These are phyloP conservation scores for Ajuga chamaepitys DNA, from an alignment of 257 asterid species.

Conservation along the genomic window DNA sequence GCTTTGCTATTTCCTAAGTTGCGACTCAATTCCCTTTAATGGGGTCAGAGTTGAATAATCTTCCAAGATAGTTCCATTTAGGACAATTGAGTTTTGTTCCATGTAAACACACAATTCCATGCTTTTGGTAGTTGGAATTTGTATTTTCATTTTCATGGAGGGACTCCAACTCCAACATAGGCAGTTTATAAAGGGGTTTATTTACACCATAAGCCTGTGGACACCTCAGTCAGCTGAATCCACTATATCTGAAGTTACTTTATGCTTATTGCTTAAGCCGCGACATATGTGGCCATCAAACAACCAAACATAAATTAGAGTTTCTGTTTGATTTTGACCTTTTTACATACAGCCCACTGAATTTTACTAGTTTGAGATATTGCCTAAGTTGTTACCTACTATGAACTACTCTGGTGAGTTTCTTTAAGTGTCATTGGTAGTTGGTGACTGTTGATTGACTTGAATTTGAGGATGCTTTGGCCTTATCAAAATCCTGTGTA, in stretches of 20 bases:
- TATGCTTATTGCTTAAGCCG: background rate
- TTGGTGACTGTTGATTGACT: background rate
- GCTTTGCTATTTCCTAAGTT: no score
- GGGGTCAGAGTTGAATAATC: background rate
- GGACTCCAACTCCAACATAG: no score
- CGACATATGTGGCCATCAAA: background rate
- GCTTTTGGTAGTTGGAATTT: background rate
- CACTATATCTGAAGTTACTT: background rate
- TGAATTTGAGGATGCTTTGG: background rate
- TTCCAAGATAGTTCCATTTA: background rate
- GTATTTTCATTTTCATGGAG: background rate
- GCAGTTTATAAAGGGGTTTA: no score
- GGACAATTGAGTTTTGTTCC: background rate
- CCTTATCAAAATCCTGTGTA: background rate
- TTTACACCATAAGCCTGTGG: background rate
- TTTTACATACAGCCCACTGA: no score
- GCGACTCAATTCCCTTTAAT: background rate
- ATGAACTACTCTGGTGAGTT: background rate
- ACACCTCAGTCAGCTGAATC: no score
- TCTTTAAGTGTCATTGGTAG: background rate
- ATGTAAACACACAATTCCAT: background rate
- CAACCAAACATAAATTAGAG: no score
- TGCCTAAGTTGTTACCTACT: background rate
- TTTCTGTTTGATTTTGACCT: no score
- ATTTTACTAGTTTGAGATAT: background rate